phyloP scores from a whole-genome alignment of 73 alveolate species.

The Paramecium sexaurelia region DNA sequence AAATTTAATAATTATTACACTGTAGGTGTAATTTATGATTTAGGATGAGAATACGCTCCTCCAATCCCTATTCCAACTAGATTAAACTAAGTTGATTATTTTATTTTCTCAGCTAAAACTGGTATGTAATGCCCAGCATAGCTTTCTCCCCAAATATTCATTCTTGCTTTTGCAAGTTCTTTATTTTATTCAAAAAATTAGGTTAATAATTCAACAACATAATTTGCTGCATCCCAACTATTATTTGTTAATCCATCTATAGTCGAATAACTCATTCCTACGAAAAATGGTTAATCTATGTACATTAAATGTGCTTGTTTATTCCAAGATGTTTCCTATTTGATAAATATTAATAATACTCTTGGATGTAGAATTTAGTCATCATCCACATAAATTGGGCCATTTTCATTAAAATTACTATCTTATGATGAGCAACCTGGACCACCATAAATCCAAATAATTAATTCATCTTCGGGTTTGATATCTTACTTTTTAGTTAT shows the following conservation, averaged over 20 bases:
- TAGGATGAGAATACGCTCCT: conserved; percentile 70
- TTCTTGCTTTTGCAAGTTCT: conserved; percentile 67
- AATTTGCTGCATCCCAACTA: conserved; percentile 27
- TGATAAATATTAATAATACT: background rate
- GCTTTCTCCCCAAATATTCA: conserved; percentile 83
- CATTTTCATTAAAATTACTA: conserved; percentile 85
- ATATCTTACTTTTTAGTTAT: background rate
- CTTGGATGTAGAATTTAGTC: conserved; percentile 67
- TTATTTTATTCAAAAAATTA: background rate
- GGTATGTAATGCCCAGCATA: conserved; percentile 95
- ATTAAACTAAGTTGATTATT: conserved; percentile 53
- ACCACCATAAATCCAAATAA: conserved; percentile 81
- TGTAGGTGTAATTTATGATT: background rate
- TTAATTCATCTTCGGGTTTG: conserved; percentile 59
- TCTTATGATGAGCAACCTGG: conserved; percentile 67
- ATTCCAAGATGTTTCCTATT: conserved; percentile 55
- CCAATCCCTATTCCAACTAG: conserved; percentile 80
- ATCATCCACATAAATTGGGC: conserved; percentile 73
- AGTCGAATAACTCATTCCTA: conserved; percentile 74
- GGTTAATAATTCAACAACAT: background rate
- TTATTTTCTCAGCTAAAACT: conserved; percentile 39
- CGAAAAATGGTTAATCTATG: conserved; percentile 90
- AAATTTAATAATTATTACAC: background rate
- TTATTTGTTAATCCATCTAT: background rate
- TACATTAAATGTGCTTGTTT: conserved; percentile 84